Percentiles rank a stretch among this genome's conserved stretches.
Conservation (phyloP, 2,329 filamentous ascomycete species). For the Calonectria honghensis region DNA sequence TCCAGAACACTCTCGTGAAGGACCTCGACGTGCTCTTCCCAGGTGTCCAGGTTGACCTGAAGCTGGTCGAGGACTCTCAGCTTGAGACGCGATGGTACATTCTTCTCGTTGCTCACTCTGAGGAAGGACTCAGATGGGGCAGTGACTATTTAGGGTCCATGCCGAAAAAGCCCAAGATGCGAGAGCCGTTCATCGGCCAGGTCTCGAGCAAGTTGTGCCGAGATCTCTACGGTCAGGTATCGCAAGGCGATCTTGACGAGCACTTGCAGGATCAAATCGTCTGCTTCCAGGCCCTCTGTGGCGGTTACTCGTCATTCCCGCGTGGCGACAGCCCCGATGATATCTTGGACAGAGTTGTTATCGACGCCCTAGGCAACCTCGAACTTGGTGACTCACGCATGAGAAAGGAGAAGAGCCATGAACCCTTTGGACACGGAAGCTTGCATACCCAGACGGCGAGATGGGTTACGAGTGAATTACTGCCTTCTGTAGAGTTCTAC, state of each 20-base stretch:
- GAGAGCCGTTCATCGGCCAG: constrained; percentile 59
- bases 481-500: constrained; percentile 70
- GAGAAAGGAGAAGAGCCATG: constrained; percentile 66
- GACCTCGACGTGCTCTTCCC: constrained; percentile 66
- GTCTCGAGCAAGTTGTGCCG: constrained; percentile 68
- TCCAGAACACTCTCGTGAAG: constrained; percentile 64
- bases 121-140: constrained; percentile 67
- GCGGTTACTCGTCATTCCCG: constrained; percentile 70
- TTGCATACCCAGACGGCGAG: constrained; percentile 76
- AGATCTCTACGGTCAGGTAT: constrained; percentile 67
- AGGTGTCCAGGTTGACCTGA: constrained; percentile 65
- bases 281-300: constrained; percentile 75
- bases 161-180: constrained; percentile 63
- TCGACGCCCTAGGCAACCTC: constrained; percentile 57
- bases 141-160: constrained; percentile 65
- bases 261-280: constrained; percentile 78
- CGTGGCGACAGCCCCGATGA: constrained; percentile 51
- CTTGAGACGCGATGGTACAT: constrained; percentile 72
- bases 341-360: constrained; percentile 45
- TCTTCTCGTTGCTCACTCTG: constrained; percentile 73
- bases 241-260: constrained; percentile 70
- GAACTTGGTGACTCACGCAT: constrained; percentile 53
- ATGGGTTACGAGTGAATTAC: constrained; percentile 73
- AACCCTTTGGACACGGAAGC: constrained; percentile 75
- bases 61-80: constrained; percentile 70